phyloP scores from a whole-genome alignment of 495 filamentous ascomycete genomes.

The Beverwykella pulmonaria region DNA sequence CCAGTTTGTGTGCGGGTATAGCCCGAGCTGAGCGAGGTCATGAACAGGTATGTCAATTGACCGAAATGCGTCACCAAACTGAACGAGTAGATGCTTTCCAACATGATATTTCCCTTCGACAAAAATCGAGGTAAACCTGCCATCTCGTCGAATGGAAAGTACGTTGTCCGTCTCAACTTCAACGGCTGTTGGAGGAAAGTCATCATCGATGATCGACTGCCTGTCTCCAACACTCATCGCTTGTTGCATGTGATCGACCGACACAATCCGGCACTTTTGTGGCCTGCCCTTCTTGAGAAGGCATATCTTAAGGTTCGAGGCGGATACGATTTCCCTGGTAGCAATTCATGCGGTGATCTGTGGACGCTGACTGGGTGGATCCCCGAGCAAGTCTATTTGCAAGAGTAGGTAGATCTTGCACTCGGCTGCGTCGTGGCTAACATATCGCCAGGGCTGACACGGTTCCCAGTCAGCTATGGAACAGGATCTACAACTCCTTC shows the following conservation, averaged over 20 bases:
- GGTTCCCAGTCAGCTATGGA: slow-evolving; percentile 75
- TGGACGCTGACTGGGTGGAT: slow-evolving; percentile 94
- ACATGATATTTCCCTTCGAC: slow-evolving; percentile 75
- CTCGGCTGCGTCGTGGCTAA: neutral
- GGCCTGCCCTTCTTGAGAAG: slow-evolving; percentile 95
- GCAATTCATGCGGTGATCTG: slow-evolving; percentile 93
- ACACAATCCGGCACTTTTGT: slow-evolving; percentile 72
- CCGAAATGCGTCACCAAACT: slow-evolving; percentile 22
- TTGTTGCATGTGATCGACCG: slow-evolving; percentile 87
- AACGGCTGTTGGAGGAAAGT: slow-evolving; percentile 91
- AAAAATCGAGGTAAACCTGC: slow-evolving; percentile 55
- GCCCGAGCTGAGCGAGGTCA: slow-evolving; percentile 65
- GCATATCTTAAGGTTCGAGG: slow-evolving; percentile 96
- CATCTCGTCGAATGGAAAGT: slow-evolving; percentile 78
- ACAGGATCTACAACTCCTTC: slow-evolving; percentile 72
- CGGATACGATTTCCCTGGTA: slow-evolving; percentile 98
- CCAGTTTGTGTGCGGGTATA: slow-evolving; percentile 83
- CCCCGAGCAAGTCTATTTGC: slow-evolving; percentile 90
- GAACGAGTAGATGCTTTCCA: slow-evolving; percentile 58
- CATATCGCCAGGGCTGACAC: slow-evolving; percentile 44
- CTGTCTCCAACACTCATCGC: slow-evolving; percentile 70
- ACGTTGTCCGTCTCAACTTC: slow-evolving; percentile 89
- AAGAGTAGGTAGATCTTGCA: slow-evolving; percentile 53
- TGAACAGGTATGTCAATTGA: slow-evolving; percentile 52
- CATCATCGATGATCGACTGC: slow-evolving; percentile 88